Evolutionary conservation across 192 early-diverging fungal species (phyloP).

Genomic region (Thoreauomyces humboldtii): DNA sequence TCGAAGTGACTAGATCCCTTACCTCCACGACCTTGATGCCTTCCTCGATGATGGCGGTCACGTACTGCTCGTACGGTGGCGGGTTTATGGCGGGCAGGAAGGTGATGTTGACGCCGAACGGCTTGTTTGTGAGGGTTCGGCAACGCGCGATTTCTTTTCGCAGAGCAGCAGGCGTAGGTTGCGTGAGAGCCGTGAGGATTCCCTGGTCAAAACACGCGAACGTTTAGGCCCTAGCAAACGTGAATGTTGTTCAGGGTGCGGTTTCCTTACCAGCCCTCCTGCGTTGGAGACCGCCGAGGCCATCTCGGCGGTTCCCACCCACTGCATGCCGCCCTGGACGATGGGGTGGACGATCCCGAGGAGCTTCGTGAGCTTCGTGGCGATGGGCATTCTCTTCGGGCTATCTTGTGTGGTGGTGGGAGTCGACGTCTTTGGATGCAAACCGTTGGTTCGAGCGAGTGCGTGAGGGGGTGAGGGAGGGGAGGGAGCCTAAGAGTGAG

Average conservation of each 20-base stretch:
- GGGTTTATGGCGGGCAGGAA: slow-evolving; percentile 77
- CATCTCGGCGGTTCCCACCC: slow-evolving; percentile 65
- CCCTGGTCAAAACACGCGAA: slow-evolving; percentile 35
- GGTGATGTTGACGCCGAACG: slow-evolving; percentile 81
- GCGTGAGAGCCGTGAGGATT: slow-evolving; percentile 67
- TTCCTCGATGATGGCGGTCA: slow-evolving; percentile 67
- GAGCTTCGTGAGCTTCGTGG: slow-evolving; percentile 62
- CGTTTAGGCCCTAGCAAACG: too few relatives aligned
- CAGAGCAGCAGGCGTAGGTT: slow-evolving; percentile 76
- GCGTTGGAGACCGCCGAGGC: slow-evolving; percentile 76
- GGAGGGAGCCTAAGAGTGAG: too few relatives aligned
- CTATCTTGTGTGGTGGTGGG: neutral
- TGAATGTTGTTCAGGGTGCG: too few relatives aligned
- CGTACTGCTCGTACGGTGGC: slow-evolving; percentile 69
- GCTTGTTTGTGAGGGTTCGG: slow-evolving; percentile 71
- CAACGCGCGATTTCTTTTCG: slow-evolving; percentile 69
- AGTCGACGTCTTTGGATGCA: too few relatives aligned
- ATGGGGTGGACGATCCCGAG: slow-evolving; percentile 73
- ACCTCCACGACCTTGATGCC: slow-evolving; percentile 77
- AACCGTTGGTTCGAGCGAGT: too few relatives aligned
- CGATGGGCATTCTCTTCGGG: slow-evolving; percentile 49
- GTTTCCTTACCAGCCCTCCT: slow-evolving; percentile 59
- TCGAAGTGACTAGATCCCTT: too few relatives aligned
- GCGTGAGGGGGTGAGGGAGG: too few relatives aligned
- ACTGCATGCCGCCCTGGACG: slow-evolving; percentile 77